Base-by-base conservation (phyloP, 192 early-diverging fungal species). In the Coemansia sp. region DNA sequence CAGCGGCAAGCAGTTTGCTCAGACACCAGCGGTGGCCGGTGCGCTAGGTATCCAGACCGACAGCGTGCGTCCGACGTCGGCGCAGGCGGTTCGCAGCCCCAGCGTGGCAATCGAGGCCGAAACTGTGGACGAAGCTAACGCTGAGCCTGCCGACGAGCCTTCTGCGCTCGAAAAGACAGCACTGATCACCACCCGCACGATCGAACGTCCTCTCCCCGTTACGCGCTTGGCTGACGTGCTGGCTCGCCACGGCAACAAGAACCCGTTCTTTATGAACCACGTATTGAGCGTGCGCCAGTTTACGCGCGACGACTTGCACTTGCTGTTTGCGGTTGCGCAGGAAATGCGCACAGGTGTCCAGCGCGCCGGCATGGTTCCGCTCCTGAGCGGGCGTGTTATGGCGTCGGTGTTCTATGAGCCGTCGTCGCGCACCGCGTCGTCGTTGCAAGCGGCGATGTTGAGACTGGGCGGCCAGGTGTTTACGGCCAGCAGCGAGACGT, bases 401-500 rank as follows among this genome's bases (percentile, higher is more conserved):
- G 90, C 89, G 70, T 89, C 92, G 15, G 93, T 96, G 64, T 99
- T 99, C 84, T 98, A 89, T 66, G 97, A 99, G 84, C 90, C 97
- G 48, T 93, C 91, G 46, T 97, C 95, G 54, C 88, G 97, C 64
- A 99, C 97, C 2, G 88, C 88, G 11, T 88, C 86, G 67, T 98
- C 95, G 5, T 95, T 99, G 80, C 87, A 93, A 74, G 87, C 97
- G 15, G 97, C 97, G 18, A 97, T 98, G 94, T 63, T 83, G 69
- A 87, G 97, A 34, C 83, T 99, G 21, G 97, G 95, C 58, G 97
- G 97, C 25, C 73, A 84, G 23, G 93, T 99, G 18, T 92, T 99
- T 26, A 78, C 83, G 12, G 92, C 94, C 55, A 91, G 90, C 74
- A 85, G 86, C 36, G 85, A 87, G 54, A 90, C 88, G 17, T 93